phyloP scores from a whole-genome alignment of 2,329 filamentous ascomycete genomes.

The Penicillium glabrum region DNA sequence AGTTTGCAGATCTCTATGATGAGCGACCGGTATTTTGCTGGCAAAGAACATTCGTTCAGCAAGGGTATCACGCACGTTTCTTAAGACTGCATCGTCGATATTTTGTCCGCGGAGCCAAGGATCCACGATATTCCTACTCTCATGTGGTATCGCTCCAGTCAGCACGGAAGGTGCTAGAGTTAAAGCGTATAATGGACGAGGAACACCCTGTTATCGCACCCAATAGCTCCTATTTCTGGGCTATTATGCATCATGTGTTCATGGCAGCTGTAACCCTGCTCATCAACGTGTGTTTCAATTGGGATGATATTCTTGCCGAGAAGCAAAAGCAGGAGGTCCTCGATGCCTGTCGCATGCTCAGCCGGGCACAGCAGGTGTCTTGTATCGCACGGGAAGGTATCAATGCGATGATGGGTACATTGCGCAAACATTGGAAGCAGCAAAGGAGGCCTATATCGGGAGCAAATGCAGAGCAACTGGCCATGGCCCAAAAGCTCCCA shows the following conservation, averaged over 20 bases:
- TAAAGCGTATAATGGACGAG: conserved; percentile 36
- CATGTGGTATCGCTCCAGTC: conserved; percentile 39
- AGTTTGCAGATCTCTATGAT: conserved; percentile 29
- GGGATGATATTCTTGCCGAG: conserved; percentile 37
- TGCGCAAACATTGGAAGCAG: conserved; percentile 33
- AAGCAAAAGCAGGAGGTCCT: conserved; percentile 38
- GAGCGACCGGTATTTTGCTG: conserved; percentile 31
- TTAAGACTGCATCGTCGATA: conserved; percentile 43
- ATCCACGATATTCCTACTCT: conserved; percentile 39
- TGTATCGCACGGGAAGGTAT: conserved; percentile 33
- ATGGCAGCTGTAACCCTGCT: conserved; percentile 41
- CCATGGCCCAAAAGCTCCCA: not conserved
- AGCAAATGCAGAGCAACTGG: not conserved
- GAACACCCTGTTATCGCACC: conserved; percentile 26
- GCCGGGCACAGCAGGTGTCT: conserved; percentile 34
- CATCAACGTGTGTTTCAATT: conserved; percentile 44
- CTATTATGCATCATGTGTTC: conserved; percentile 42
- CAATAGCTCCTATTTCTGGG: conserved; percentile 31
- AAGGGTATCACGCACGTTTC: conserved; percentile 35
- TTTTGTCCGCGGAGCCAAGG: conserved; percentile 37
- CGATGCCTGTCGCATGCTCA: conserved; percentile 39
- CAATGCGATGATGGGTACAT: conserved; percentile 37
- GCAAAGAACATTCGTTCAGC: conserved; percentile 38
- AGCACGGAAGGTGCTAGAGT: conserved; percentile 38
- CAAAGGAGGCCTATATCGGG: conserved; percentile 8